phyloP scores from a whole-genome alignment of 2,329 filamentous ascomycete species.

The Colletotrichum lini region DNA sequence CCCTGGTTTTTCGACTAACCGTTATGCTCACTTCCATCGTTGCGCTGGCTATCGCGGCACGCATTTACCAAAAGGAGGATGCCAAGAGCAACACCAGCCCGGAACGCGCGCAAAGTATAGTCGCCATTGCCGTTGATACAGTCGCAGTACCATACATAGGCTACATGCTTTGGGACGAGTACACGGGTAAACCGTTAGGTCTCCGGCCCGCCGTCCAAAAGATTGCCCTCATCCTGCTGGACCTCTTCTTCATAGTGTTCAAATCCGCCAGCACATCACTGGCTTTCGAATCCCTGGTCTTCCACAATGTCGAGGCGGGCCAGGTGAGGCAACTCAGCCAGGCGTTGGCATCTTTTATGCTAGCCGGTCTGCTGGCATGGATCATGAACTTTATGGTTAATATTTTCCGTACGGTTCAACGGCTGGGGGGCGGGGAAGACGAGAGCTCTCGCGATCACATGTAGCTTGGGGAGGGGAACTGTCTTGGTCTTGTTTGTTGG shows the following conservation, averaged over 20 bases:
- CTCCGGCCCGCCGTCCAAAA: conserved; percentile 88
- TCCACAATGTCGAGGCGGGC: conserved; percentile 56
- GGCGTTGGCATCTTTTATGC: conserved; percentile 82
- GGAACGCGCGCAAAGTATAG: conserved; percentile 83
- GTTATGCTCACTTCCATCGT: conserved; percentile 87
- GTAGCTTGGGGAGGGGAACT: conserved; percentile 13
- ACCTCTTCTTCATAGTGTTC: conserved; percentile 97
- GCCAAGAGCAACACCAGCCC: conserved; percentile 57
- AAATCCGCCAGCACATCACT: conserved; percentile 93
- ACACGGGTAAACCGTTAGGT: conserved; percentile 92
- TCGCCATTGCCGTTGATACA: conserved; percentile 91
- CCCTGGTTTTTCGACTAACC: conserved; percentile 84
- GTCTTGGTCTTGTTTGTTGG: conserved; percentile 25
- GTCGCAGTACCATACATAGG: conserved; percentile 90
- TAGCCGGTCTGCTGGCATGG: conserved; percentile 91
- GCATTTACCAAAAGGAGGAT: conserved; percentile 77
- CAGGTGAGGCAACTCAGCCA: conserved; percentile 65
- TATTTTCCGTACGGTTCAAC: conserved; percentile 78
- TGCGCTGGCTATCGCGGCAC: conserved; percentile 83
- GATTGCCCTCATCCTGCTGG: conserved; percentile 89
- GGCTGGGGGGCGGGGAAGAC: conserved; percentile 70
- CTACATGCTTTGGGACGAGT: conserved; percentile 97
- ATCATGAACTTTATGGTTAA: conserved; percentile 90
- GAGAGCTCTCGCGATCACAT: conserved; percentile 43
- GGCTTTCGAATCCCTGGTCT: conserved; percentile 87